Percentiles rank a stretch among this genome's conserved stretches.
phyloP scores from a whole-genome alignment of 23 red algal genomes.

The Gracilaria domingensis region DNA sequence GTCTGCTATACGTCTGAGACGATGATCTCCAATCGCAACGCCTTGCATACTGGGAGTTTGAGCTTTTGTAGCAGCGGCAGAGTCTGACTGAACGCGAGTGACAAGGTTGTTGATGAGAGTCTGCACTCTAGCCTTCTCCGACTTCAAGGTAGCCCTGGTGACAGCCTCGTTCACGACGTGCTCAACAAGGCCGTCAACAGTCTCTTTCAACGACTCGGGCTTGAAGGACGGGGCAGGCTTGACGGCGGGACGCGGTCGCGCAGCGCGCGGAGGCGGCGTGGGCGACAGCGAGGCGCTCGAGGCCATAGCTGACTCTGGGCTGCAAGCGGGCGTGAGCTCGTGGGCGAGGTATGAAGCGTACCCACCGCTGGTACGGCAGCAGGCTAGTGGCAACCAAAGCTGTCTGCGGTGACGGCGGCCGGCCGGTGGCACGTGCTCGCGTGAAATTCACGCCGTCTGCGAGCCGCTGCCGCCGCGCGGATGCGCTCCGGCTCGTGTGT shows the following conservation, averaged over 20 bases:
- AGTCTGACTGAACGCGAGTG: slow-evolving; percentile 50
- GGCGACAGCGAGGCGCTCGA: background rate
- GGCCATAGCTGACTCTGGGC: background rate
- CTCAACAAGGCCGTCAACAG: slow-evolving; percentile 38
- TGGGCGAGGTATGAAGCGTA: background rate
- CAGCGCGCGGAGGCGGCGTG: background rate
- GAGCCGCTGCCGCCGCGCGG: no score
- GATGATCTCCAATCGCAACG: slow-evolving; percentile 60
- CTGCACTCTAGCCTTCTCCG: slow-evolving; percentile 55
- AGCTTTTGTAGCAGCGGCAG: slow-evolving; percentile 14
- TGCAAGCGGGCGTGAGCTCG: background rate
- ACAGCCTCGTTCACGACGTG: slow-evolving; percentile 43
- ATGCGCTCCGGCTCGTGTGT: no score
- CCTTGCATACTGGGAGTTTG: slow-evolving; percentile 14
- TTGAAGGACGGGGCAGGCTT: slow-evolving; percentile 2
- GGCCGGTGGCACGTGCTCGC: slow-evolving; percentile 16
- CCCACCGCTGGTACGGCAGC: background rate
- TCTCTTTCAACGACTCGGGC: background rate
- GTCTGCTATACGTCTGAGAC: slow-evolving; percentile 17
- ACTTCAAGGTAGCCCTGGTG: background rate
- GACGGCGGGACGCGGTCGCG: background rate
- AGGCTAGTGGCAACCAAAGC: background rate
- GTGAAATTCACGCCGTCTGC: no score
- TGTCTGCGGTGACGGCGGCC: background rate
- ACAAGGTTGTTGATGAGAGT: slow-evolving; percentile 64